Conservation (phyloP, 2,329 filamentous ascomycete species). For the Aureobasidium melanogenum region DNA sequence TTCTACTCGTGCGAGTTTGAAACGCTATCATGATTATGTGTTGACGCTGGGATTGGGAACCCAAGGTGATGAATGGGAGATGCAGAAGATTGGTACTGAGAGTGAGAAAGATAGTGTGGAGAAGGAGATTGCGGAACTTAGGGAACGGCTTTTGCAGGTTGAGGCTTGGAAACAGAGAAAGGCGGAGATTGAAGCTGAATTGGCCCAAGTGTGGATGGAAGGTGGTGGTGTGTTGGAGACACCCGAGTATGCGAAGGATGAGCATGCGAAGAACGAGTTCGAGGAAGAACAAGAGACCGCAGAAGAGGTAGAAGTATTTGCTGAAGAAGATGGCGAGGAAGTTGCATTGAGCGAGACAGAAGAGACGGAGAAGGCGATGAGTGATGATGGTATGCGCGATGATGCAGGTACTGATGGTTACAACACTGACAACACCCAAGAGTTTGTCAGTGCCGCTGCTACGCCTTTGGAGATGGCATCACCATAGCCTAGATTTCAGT, state of each 20-base stretch:
- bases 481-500: background rate
- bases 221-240: conserved; percentile 31
- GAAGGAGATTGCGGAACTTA: conserved; percentile 77
- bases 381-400: background rate
- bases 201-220: conserved; percentile 56
- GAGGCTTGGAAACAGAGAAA: conserved; percentile 73
- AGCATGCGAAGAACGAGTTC: background rate
- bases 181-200: conserved; percentile 73
- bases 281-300: background rate
- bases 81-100: conserved; percentile 88
- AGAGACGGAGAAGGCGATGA: background rate
- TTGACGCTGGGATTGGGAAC: conserved; percentile 75
- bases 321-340: background rate
- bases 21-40: conserved; percentile 92
- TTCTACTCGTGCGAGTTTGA: conserved; percentile 85
- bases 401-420: background rate
- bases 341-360: background rate
- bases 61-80: conserved; percentile 78
- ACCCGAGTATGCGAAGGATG: conserved; percentile 26
- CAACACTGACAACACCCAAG: background rate
- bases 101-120: conserved; percentile 89
- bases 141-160: conserved; percentile 70
- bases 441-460: background rate
- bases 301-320: background rate
- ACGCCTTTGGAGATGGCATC: background rate